Evolutionary conservation across 2,329 filamentous ascomycete genomes (phyloP).

Genomic region (Aspergillus chevalieri): DNA sequence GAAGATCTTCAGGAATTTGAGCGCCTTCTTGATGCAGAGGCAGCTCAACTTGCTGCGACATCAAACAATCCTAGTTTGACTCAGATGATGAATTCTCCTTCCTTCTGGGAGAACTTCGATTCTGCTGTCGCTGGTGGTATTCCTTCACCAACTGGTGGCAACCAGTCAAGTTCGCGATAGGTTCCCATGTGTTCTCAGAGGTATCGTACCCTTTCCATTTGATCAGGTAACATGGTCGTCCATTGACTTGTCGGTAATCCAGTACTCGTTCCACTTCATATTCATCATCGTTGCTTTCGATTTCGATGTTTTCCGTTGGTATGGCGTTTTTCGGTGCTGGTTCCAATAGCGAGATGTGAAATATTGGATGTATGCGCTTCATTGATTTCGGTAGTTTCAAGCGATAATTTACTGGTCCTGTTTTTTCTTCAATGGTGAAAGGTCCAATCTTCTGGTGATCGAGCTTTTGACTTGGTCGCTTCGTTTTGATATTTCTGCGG

Average conservation of each 20-base stretch:
- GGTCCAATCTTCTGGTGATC: neutral
- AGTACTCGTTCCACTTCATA: neutral
- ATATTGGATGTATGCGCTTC: neutral
- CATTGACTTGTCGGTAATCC: neutral
- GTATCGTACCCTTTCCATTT: no score
- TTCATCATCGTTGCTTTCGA: neutral
- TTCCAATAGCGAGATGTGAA: neutral
- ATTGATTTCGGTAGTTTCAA: neutral
- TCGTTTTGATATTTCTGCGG: constrained; percentile 2
- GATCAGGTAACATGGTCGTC: constrained; percentile 1
- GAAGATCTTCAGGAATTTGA: no score
- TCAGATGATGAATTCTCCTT: neutral
- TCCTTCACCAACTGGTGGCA: neutral
- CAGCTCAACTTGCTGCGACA: neutral
- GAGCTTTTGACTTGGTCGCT: constrained; percentile 1
- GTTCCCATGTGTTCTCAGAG: neutral
- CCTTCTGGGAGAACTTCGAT: neutral
- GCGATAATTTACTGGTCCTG: no score
- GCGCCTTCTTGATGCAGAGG: no score
- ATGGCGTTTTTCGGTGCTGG: neutral
- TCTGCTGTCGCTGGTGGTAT: neutral
- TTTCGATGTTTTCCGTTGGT: neutral
- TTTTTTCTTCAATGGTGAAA: constrained; percentile 3
- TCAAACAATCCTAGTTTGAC: no score
- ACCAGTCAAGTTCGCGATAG: constrained; percentile 5